Conservation (phyloP, 2,329 filamentous ascomycete genomes). For the Botrytis deweyae region DNA sequence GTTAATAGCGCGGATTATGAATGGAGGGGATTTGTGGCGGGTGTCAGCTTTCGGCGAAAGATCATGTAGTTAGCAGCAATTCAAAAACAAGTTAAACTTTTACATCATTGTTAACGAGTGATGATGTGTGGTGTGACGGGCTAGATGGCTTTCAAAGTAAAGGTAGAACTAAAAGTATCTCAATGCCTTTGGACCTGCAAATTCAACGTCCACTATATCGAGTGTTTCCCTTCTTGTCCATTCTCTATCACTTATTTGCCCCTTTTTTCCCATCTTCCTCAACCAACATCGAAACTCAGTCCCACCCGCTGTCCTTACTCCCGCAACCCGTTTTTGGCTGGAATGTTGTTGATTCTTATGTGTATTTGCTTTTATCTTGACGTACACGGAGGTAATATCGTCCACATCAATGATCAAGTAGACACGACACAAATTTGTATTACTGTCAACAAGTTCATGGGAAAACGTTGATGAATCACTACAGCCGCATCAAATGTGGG, state of each 20-base stretch:
- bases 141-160: background rate
- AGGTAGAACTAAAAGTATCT: background rate
- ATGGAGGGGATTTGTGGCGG: background rate
- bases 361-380: background rate
- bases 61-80: background rate
- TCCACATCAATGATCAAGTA: background rate
- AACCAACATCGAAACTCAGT: background rate
- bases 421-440: background rate
- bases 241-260: background rate
- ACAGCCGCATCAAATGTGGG: background rate
- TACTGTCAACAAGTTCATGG: background rate
- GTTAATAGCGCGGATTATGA: background rate
- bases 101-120: background rate
- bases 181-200: background rate
- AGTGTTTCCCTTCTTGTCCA: background rate
- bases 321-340: background rate
- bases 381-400: background rate
- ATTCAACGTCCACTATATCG: background rate
- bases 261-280: background rate
- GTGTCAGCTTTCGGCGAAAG: background rate
- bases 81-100: slow-evolving; percentile 12
- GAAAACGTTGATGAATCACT: background rate
- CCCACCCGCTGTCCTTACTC: background rate
- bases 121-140: background rate
- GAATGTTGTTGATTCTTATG: background rate